Evolutionary conservation across 208 protist genomes (phyloP).

Genomic region (Balamuthia mandrillaris): DNA sequence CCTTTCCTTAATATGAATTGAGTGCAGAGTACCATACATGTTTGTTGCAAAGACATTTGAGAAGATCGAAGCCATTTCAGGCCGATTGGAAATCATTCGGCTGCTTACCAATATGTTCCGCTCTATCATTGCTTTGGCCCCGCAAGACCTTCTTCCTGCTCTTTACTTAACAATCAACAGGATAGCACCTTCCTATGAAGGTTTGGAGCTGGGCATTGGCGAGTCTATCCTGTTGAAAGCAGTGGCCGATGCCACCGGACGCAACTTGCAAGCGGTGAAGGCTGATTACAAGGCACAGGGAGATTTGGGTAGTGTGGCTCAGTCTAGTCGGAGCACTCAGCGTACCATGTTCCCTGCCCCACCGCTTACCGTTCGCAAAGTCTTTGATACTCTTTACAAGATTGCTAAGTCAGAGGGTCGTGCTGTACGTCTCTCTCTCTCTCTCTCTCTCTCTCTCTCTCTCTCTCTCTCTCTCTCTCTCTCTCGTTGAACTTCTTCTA

Average conservation of each 20-base stretch:
- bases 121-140: neutral
- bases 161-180: constrained; percentile 27
- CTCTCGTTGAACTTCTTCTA: too few species aligned
- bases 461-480: too few species aligned
- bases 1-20: neutral
- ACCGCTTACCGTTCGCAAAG: constrained; percentile 81
- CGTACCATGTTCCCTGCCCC: constrained; percentile 53
- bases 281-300: constrained; percentile 82
- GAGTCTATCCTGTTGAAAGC: constrained; percentile 92
- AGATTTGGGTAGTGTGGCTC: constrained; percentile 92
- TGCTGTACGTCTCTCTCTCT: constrained; percentile 55
- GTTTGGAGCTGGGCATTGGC: constrained; percentile 95
- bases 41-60: neutral
- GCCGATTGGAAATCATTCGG: neutral
- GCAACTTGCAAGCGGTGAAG: constrained; percentile 72
- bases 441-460: neutral
- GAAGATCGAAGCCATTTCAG: neutral
- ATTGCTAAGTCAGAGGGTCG: constrained; percentile 88
- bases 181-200: constrained; percentile 90
- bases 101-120: constrained; percentile 30
- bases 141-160: neutral
- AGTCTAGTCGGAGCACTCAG: constrained; percentile 49
- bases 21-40: neutral
- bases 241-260: constrained; percentile 87
- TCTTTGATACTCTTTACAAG: constrained; percentile 82